Base-by-base conservation (phyloP, 495 filamentous ascomycete genomes). In the Extremus antarcticus region DNA sequence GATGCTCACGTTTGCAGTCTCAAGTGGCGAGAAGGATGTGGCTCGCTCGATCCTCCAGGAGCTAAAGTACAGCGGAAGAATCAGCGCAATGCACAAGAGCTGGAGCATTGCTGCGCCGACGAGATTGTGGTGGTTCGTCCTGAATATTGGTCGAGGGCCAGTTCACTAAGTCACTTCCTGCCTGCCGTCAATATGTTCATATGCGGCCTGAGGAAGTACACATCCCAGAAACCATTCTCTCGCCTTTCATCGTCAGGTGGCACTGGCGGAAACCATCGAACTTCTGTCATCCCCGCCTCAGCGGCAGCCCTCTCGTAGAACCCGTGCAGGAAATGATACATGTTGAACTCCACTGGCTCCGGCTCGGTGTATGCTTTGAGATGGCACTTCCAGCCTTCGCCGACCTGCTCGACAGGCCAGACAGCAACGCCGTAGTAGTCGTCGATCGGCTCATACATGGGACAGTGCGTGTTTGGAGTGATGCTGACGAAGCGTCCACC, bases 401-500 rank as follows among this genome's bases (percentile, higher is more conserved):
- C 21, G 3, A 49, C 24, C 17, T 22, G 3, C 21, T 29, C 46
- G 24, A 49, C 20, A 4, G 21, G 21, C 13, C 20, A 23, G 46
- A 49, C 39, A 8, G 51, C 19, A 4, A 53, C 51, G 2, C 51
- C 51, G 23, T 53, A 53, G 19, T 19, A 32, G 39, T 21, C 35
- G 22, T 53, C 51, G 20, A 43, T 20, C 4, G 51, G 51, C 22
- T 43, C 23, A 13, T 24, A 24, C 35, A 53, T 43, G 17, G n/a
- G n/a, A n/a, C 17, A 25, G 23, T 35, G 19, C 16, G n/a, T 32
- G 29, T 53, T 53, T 9, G 61, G 59, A 25, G 64, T 68, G 19
- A 73, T 50, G 11, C 54, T 64, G 16, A 72, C 59, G 47, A 73
- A 72, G 35, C 52, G 56, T 22, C 68, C 67, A 1, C 67, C 66